Base-by-base conservation (phyloP, 768 basidiomycete species). In the Saitozyma sp. region DNA sequence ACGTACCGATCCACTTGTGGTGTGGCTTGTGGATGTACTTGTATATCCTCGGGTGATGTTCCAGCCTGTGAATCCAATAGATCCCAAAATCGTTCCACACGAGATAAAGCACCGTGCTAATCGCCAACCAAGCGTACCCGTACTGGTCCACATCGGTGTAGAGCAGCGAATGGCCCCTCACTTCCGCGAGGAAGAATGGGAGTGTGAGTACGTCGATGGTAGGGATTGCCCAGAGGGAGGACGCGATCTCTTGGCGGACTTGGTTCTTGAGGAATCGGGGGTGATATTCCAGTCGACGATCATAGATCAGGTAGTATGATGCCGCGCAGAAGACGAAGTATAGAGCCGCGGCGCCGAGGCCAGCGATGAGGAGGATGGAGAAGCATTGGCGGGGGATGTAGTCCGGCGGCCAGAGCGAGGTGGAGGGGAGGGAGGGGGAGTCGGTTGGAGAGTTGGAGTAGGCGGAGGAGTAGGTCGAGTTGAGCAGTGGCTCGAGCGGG, bases 21-120 rank as follows among this genome's bases (percentile, higher is more conserved):
- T 99, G 96, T 1, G 95, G 93, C 80, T 99, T 99, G 80, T 99
- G 96, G 51, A 99, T 71, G 60, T 84, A 81, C 78, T 95, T 98
- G 84, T 99, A 99, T 61, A 96, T 69, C 45, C 83, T 58, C 1
- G 95, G 95, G 62, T 88, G 82, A 76, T 99, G 96, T 59, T 95
- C 83, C 81, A 84, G 84, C 29, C 96, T 87, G 76, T 99, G 96
- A 17, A 95, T 83, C 93, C 94, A 97, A 78, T 99, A 99, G 66
- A 99, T 91, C 70, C 84, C 83, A 70, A 92, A 90, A 80, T 99
- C 96, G 16, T 95, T 99, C 79, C 91, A 90, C n/a, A 89, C 66
- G 62, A 94, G 76, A 84, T 89, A 93, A 63, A 71, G 42, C 41
- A 66, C 66, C 29, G 74, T 54, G 7, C 63, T 57, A 46, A 67